Evolutionary conservation across 2,329 filamentous ascomycete species (phyloP).

Genomic region (Cytospora schulzeri): DNA sequence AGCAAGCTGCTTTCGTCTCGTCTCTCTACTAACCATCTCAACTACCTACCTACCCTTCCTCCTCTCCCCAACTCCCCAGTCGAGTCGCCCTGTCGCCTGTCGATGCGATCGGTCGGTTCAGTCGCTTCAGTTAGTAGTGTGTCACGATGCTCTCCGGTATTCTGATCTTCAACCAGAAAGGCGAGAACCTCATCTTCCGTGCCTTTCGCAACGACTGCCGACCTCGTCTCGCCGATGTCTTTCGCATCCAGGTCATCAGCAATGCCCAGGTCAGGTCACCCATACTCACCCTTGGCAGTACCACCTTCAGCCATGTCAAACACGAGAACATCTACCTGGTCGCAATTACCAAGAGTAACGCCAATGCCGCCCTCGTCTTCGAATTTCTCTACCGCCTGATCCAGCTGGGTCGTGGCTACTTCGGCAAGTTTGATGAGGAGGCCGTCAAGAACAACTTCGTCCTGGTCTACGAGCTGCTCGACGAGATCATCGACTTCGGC

Average conservation of each 20-base stretch:
- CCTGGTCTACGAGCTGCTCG: slow-evolving; percentile 92
- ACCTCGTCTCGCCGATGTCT: slow-evolving; percentile 95
- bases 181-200: slow-evolving; percentile 99
- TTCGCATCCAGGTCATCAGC: slow-evolving; percentile 98
- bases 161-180: slow-evolving; percentile 98
- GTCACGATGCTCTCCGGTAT: slow-evolving; percentile 86
- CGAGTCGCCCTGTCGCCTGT: not conserved
- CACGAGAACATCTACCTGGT: slow-evolving; percentile 99
- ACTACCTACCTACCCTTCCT: not conserved
- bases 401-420: slow-evolving; percentile 89
- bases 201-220: slow-evolving; percentile 98
- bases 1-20: not conserved
- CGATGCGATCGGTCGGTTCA: not conserved
- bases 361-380: slow-evolving; percentile 96
- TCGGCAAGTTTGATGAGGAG: slow-evolving; percentile 99
- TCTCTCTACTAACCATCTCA: not conserved
- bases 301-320: slow-evolving; percentile 99
- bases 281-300: slow-evolving; percentile 94
- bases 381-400: slow-evolving; percentile 96
- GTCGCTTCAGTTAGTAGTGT: not conserved
- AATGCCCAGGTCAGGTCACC: slow-evolving; percentile 97
- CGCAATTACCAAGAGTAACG: slow-evolving; percentile 97
- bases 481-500: slow-evolving; percentile 98
- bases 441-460: slow-evolving; percentile 99
- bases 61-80: not conserved